Evolutionary conservation across 2,329 filamentous ascomycete genomes (phyloP).

Genomic region (Aspergillus aculeatinus): DNA sequence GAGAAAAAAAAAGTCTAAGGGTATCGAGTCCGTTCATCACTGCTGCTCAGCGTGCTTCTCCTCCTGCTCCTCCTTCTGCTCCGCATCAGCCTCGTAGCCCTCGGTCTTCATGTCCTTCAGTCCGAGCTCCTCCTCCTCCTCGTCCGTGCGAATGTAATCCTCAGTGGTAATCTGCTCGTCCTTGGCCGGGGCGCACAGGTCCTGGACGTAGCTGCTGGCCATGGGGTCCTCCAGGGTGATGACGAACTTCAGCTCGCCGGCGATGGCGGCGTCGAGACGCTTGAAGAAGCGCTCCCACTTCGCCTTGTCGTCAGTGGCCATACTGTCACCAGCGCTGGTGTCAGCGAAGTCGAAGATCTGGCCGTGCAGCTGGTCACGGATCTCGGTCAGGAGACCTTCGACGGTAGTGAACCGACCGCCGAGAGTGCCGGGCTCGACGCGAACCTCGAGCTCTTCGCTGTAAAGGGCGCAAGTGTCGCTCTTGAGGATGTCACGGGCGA

Average conservation of each 20-base stretch:
- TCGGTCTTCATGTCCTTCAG: slow-evolving; percentile 91
- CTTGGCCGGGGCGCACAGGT: slow-evolving; percentile 72
- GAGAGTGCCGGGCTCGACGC: slow-evolving; percentile 88
- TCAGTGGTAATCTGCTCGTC: slow-evolving; percentile 80
- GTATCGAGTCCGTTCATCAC: slow-evolving; percentile 25
- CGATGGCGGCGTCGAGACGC: slow-evolving; percentile 73
- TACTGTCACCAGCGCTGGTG: slow-evolving; percentile 72
- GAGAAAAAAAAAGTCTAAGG: slow-evolving; percentile 11
- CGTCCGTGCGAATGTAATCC: slow-evolving; percentile 81
- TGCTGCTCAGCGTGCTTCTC: slow-evolving; percentile 25
- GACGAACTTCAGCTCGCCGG: slow-evolving; percentile 75
- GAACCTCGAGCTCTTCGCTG: slow-evolving; percentile 82
- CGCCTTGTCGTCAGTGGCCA: slow-evolving; percentile 62
- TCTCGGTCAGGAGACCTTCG: slow-evolving; percentile 87
- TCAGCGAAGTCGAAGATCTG: slow-evolving; percentile 80
- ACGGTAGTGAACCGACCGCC: slow-evolving; percentile 96
- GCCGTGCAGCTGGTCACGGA: slow-evolving; percentile 81
- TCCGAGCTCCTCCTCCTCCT: slow-evolving; percentile 92
- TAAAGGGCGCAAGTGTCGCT: slow-evolving; percentile 85
- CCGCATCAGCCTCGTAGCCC: slow-evolving; percentile 66
- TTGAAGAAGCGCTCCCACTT: slow-evolving; percentile 82
- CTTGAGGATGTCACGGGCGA: slow-evolving; percentile 92
- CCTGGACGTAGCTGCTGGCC: slow-evolving; percentile 91
- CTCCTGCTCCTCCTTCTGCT: slow-evolving; percentile 16
- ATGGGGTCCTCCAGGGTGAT: slow-evolving; percentile 83